A percentile compares a stretch with the other conserved stretches of the same genome.
phyloP scores from a whole-genome alignment of 164 flowering plant genomes.

The Platanus orientalis region DNA sequence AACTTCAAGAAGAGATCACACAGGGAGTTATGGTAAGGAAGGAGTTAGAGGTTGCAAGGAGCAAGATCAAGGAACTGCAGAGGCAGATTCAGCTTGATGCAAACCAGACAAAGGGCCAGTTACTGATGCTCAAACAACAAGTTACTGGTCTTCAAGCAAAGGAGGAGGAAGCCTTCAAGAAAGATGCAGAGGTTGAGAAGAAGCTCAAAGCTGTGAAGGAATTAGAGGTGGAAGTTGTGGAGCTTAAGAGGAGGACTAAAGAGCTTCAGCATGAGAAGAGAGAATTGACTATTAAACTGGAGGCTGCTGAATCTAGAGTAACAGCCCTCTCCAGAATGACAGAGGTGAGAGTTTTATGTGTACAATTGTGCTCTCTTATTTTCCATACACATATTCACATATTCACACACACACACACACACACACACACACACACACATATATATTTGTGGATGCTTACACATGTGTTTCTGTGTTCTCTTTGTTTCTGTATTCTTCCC shows the following conservation, averaged over 20 bases:
- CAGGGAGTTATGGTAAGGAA: constrained; percentile 45
- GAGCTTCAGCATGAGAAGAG: constrained; percentile 95
- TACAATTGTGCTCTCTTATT: neutral
- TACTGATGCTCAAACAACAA: constrained; percentile 85
- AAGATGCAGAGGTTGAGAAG: constrained; percentile 64
- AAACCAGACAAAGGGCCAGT: constrained; percentile 84
- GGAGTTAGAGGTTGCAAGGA: constrained; percentile 77
- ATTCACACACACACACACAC: neutral
- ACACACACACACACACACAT: too few relatives aligned
- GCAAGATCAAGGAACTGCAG: constrained; percentile 83
- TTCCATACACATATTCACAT: neutral
- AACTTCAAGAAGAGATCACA: constrained; percentile 74
- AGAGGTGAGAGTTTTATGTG: constrained; percentile 45
- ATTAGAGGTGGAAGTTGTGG: constrained; percentile 75
- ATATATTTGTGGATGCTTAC: too few relatives aligned
- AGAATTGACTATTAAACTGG: constrained; percentile 69
- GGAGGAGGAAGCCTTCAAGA: constrained; percentile 78
- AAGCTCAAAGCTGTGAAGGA: constrained; percentile 77
- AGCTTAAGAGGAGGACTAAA: constrained; percentile 82
- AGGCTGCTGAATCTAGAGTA: constrained; percentile 71
- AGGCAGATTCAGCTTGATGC: constrained; percentile 92
- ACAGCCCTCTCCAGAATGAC: constrained; percentile 69
- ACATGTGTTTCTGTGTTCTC: neutral
- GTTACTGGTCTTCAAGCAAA: constrained; percentile 71
- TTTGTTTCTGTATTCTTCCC: neutral